Evolutionary conservation across 805 yeast species (phyloP).

Genomic region (Nakazawaea molendinolei): DNA sequence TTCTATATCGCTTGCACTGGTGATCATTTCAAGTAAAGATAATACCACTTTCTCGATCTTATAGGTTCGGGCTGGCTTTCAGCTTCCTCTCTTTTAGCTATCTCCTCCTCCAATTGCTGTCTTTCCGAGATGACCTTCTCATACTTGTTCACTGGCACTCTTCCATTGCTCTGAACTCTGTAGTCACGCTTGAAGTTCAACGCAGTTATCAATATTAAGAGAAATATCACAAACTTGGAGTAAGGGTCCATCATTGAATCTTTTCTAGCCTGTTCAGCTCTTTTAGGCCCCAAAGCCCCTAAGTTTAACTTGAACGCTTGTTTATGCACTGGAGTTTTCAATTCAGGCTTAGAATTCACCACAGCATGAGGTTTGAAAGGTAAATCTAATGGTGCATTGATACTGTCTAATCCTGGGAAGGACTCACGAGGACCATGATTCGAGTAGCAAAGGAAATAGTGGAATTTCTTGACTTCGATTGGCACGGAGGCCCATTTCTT

Average conservation of each 20-base stretch:
- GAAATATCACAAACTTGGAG: constrained; percentile 45
- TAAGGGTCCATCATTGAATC: constrained; percentile 52
- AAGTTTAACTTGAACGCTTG: constrained; percentile 33
- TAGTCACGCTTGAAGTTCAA: constrained; percentile 52
- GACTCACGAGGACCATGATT: constrained; percentile 65
- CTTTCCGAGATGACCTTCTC: constrained; percentile 11
- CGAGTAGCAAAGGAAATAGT: constrained; percentile 61
- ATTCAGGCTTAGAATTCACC: constrained; percentile 15
- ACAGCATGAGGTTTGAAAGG: constrained; percentile 43
- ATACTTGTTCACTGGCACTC: constrained; percentile 24
- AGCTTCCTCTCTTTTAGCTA: constrained; percentile 12
- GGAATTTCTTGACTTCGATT: constrained; percentile 43
- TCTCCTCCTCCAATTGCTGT: constrained; percentile 17
- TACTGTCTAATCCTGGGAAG: constrained; percentile 38
- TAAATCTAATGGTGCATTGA: constrained; percentile 47
- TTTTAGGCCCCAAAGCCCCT: constrained; percentile 28
- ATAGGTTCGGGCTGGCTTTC: constrained; percentile 4
- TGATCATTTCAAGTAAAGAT: constrained; percentile 40
- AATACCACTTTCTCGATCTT: constrained; percentile 38
- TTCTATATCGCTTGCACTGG: too few species aligned
- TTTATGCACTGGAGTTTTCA: constrained; percentile 22
- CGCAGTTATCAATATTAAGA: constrained; percentile 38
- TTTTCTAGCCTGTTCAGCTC: constrained; percentile 36
- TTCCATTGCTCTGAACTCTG: constrained; percentile 22
- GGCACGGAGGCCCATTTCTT: constrained; percentile 51